Percentiles rank a stretch among this genome's conserved stretches.
These are phyloP conservation scores for Neurospora sp. DNA, from an alignment of 495 filamentous ascomycete genomes.

Conservation along the genomic window DNA sequence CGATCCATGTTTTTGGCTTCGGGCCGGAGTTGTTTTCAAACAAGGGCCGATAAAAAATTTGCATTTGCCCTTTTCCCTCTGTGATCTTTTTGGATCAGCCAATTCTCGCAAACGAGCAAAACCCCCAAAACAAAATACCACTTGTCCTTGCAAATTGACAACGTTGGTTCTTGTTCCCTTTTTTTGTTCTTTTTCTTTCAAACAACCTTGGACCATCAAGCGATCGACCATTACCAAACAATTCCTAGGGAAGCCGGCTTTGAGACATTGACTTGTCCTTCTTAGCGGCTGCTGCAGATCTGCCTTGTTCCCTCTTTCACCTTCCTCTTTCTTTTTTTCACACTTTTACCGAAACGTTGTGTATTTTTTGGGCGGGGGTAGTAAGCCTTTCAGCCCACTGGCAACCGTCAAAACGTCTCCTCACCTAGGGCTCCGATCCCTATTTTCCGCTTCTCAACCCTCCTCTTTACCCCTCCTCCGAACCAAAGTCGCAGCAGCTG, in stretches of 20 bases:
- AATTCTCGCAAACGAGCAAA: neutral
- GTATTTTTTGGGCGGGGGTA: constrained; percentile 6
- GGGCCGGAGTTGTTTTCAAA: neutral
- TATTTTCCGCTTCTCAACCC: constrained; percentile 44
- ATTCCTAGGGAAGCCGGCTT: neutral
- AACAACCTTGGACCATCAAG: neutral
- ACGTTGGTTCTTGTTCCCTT: neutral
- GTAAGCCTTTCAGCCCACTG: constrained; percentile 16
- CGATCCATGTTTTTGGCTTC: neutral
- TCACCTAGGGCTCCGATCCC: constrained; percentile 21
- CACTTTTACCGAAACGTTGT: neutral
- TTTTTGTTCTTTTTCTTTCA: neutral
- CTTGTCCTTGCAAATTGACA: neutral
- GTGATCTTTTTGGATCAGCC: neutral
- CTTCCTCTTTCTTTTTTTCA: neutral
- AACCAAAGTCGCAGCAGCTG: constrained; percentile 13
- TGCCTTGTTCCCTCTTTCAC: neutral
- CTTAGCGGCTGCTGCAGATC: neutral
- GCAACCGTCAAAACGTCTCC: constrained; percentile 33
- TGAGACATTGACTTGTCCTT: neutral
- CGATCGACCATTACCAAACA: neutral
- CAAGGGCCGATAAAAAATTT: neutral
- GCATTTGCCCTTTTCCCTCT: neutral
- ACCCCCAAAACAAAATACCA: neutral
- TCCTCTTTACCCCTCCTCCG: constrained; percentile 32